Evolutionary conservation across 108 stramenopile genomes (phyloP), one percentile per base, ranked within the genome.

Genomic region (Cyclotella cryptica): DNA sequence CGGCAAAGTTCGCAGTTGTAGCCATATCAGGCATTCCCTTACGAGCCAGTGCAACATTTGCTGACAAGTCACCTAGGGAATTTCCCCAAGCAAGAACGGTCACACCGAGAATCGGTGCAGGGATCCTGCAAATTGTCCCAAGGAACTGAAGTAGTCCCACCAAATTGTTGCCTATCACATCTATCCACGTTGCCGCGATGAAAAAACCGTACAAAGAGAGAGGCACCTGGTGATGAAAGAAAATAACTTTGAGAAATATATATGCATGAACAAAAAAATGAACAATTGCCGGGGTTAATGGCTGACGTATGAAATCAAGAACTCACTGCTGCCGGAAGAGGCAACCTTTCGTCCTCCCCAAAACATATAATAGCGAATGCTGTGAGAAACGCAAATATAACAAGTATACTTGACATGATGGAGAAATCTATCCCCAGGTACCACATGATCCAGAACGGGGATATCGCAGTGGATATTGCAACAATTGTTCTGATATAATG

Each of bases 41-140:
- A 27, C 65, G 57, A 0, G 93, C 90, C 69, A 94, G 78, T 4
- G 91, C 87, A 0, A 89, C 51, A 64, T 94, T 92, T 0, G 92
- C 85, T 13, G 74, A 72, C n/a, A 92, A 28, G 66, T 94, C 93
- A 14, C 92, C 92, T 26, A 84, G 55, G 1, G 77, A 79, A 75
- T 93, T 94, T 11, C 92, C 93, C 92, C 92, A 91, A 15, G 93
- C 92, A 0, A 94, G 72, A 6, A 93, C 74, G 4, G 92, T 94
- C 45, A 94, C 46, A 2, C 90, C 93, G 9, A 94, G 66, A 35
- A 94, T 71, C 18, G 74, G 55, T 24, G 78, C 47, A 0, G 90
- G 88, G 11, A 93, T 77, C 40, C 66, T 59, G 47, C 72, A 45
- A 0, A 87, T 58, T 9, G 72, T 69, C 18, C 92, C 93, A 26